These are phyloP conservation scores for Candida boleticola DNA, from an alignment of 805 yeast species.

Conservation along the genomic window DNA sequence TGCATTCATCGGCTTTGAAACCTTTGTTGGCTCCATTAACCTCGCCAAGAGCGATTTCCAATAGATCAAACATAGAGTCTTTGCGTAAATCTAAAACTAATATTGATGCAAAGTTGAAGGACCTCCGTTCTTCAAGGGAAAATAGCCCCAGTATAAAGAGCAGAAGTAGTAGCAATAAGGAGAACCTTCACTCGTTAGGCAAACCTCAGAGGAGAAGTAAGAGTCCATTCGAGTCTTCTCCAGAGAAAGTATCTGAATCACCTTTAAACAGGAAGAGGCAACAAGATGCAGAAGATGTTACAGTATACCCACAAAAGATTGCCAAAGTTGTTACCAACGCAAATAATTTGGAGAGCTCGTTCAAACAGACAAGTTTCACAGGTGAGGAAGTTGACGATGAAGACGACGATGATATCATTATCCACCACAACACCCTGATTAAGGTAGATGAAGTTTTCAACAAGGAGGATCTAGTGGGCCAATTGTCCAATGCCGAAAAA, in stretches of 20 bases:
- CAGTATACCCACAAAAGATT: constrained; percentile 11
- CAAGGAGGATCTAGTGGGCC: constrained; percentile 24
- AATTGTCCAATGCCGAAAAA: constrained; percentile 6
- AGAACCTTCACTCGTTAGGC: constrained; percentile 10
- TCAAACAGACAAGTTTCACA: neutral
- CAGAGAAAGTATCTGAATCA: constrained; percentile 12
- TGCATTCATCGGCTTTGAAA: constrained; percentile 3
- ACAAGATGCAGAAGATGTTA: neutral
- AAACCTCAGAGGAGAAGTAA: constrained; percentile 3
- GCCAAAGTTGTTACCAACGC: constrained; percentile 21
- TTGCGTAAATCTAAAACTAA: constrained; percentile 15
- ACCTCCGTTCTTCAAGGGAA: constrained; percentile 3
- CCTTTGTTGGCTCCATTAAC: constrained; percentile 11
- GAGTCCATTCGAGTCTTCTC: constrained; percentile 17
- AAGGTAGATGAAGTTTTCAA: constrained; percentile 21
- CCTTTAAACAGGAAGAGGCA: constrained; percentile 15
- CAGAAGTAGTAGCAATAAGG: constrained; percentile 9
- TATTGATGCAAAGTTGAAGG: constrained; percentile 15
- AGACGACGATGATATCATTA: constrained; percentile 1
- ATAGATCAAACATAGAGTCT: constrained; percentile 10
- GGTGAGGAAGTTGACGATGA: constrained; percentile 1
- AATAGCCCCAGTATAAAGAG: constrained; percentile 6
- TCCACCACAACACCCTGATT: constrained; percentile 9
- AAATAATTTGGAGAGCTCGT: constrained; percentile 9
- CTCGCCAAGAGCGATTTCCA: constrained; percentile 11